These are phyloP conservation scores for Solanum chmielewskii DNA, from an alignment of 257 asterid species.

Conservation along the genomic window DNA sequence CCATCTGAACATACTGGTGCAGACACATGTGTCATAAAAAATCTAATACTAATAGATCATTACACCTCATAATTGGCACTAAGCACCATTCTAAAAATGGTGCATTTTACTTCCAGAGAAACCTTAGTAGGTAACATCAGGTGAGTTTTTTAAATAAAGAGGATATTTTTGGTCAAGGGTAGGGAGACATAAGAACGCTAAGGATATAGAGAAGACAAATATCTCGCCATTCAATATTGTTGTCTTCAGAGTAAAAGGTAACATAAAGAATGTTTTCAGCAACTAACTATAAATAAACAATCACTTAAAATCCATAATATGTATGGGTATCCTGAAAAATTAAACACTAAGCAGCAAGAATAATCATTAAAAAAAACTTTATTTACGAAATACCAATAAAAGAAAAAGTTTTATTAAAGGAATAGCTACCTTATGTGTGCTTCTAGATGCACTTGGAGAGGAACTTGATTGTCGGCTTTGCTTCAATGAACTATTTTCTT, in stretches of 20 bases:
- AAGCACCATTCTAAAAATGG: neutral
- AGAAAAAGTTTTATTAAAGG: neutral
- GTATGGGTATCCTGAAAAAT: neutral
- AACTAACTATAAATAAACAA: neutral
- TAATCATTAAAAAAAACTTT: neutral
- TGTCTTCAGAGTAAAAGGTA: neutral
- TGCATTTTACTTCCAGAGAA: neutral
- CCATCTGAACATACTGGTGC: neutral
- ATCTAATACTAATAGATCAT: neutral
- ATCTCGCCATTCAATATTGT: neutral
- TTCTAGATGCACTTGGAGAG: slow-evolving; percentile 45
- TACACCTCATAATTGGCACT: neutral
- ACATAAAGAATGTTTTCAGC: neutral
- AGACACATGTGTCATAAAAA: neutral
- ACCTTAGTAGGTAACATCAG: neutral
- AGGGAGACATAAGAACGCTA: neutral
- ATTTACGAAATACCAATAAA: neutral
- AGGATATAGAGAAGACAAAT: neutral
- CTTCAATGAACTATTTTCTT: slow-evolving; percentile 78
- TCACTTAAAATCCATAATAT: neutral
- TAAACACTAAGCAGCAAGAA: neutral
- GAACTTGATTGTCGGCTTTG: slow-evolving; percentile 53
- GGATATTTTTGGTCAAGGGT: neutral
- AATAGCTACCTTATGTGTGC: slow-evolving; percentile 41
- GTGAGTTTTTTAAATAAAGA: neutral